Evolutionary conservation across 2,329 filamentous ascomycete genomes (phyloP), one percentile per base, ranked within the genome.

Genomic region (Peltaster fructicola): DNA sequence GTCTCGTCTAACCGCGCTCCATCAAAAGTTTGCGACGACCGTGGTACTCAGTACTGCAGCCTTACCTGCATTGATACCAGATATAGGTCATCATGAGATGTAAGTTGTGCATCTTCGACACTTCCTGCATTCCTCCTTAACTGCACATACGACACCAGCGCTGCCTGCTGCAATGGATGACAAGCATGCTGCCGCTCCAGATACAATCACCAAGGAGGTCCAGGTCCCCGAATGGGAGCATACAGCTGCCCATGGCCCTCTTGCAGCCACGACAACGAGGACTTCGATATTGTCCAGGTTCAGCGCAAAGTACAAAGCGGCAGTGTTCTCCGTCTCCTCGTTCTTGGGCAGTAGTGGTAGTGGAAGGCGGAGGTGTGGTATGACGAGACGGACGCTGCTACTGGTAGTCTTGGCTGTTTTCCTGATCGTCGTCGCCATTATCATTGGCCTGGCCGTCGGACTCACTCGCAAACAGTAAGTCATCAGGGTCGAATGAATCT

Each of bases 401-500:
- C 39, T 53, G 9, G 39, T 39, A 6, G 27, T 56, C 14, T 32
- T 36, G 10, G 40, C 44, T 11, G 27, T 41, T 2, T 30, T 51
- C 17, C 15, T 54, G 7, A 42, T 42, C 12, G 29, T 55, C 6
- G 30, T 57, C 9, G 51, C 41, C 6, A 38, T 58, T 10, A 44
- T 55, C 22, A 51, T 57, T 22, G 54, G 54, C 7, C 44, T 57
- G 8, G 48, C 53, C 20, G 53, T 50, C 9, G 52, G 53, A 8
- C 30, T 57, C 31, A 33, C 39, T 4, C 29, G 22, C 9, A 19
- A 23, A 10, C 32, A 33, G 6, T 35, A 29, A 29, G 34, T 26
- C 20, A 27, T 15, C 8, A 6, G 5, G 5, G 14, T 9, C 12
- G 7, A 8, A 12, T 23, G 9, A 10, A 17, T 20, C n/a, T 20